Percentiles rank a stretch among this genome's conserved stretches.
Conservation (phyloP, 495 filamentous ascomycete genomes). For the Tuber indicum region DNA sequence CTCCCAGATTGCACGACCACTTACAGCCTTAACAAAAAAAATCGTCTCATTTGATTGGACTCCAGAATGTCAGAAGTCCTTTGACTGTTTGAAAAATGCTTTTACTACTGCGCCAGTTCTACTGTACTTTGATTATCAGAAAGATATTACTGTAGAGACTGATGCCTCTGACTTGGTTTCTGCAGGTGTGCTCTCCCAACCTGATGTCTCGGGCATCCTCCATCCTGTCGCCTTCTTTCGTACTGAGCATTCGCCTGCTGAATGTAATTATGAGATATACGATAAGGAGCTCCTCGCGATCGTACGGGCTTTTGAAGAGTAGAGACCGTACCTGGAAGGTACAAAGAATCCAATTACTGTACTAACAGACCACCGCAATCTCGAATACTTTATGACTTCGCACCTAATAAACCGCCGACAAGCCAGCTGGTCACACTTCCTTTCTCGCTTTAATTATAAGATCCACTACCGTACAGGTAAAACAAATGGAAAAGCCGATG, state of each 20-base stretch:
- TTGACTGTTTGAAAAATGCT: background rate
- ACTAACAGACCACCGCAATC: too few species aligned
- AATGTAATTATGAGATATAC: background rate
- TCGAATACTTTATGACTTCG: too few species aligned
- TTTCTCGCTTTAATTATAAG: too few species aligned
- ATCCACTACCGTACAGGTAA: too few species aligned
- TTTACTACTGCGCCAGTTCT: background rate
- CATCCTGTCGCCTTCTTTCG: too few species aligned
- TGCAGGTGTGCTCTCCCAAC: background rate
- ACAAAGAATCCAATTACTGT: too few species aligned
- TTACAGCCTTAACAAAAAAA: background rate
- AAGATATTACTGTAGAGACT: constrained; percentile 20
- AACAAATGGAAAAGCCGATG: too few species aligned
- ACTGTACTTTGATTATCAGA: constrained; percentile 21
- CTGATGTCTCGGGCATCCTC: background rate
- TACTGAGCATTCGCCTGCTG: background rate
- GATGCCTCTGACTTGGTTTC: constrained; percentile 14
- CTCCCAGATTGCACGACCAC: background rate
- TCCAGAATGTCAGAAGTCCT: background rate
- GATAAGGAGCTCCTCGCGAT: background rate
- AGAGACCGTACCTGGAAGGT: too few species aligned
- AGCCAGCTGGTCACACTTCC: too few species aligned
- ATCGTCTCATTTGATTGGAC: background rate
- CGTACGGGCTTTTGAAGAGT: too few species aligned
- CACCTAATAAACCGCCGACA: too few species aligned